These are phyloP conservation scores for Septoria linicola DNA, from an alignment of 2,329 filamentous ascomycete genomes.

Conservation along the genomic window DNA sequence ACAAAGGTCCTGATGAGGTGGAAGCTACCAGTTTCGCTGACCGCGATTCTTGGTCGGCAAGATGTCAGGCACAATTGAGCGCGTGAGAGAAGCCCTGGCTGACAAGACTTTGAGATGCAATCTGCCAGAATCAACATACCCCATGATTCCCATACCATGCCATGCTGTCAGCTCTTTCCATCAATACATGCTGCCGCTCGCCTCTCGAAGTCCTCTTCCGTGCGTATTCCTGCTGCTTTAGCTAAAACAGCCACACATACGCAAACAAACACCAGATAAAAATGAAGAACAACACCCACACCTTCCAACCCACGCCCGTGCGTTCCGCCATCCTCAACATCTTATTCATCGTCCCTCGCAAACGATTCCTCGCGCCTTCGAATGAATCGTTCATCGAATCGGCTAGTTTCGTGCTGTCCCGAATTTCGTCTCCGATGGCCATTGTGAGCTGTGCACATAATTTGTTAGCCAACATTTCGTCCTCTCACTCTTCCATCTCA, in stretches of 20 bases:
- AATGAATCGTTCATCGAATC: constrained; percentile 97
- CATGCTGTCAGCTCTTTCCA: no score
- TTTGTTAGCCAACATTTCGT: constrained; percentile 5
- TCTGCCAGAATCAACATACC: neutral
- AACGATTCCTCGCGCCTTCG: constrained; percentile 74
- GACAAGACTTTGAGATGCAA: neutral
- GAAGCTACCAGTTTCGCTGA: no score
- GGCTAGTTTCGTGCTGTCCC: constrained; percentile 80
- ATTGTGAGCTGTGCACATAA: constrained; percentile 64
- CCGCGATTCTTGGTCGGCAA: no score
- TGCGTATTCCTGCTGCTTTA: neutral
- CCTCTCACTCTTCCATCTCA: neutral
- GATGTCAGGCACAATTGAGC: no score
- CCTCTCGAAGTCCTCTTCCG: neutral
- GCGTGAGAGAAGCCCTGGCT: no score
- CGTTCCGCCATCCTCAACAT: constrained; percentile 95
- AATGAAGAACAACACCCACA: constrained; percentile 87
- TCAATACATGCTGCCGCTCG: neutral
- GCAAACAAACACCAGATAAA: constrained; percentile 79
- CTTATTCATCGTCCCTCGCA: constrained; percentile 91
- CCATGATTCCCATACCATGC: neutral
- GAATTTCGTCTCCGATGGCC: constrained; percentile 92
- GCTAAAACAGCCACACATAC: constrained; percentile 80
- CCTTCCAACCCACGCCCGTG: constrained; percentile 93
- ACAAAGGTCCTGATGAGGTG: no score